Evolutionary conservation across 108 stramenopile genomes (phyloP).

Genomic region (Skeletonema tropicum): DNA sequence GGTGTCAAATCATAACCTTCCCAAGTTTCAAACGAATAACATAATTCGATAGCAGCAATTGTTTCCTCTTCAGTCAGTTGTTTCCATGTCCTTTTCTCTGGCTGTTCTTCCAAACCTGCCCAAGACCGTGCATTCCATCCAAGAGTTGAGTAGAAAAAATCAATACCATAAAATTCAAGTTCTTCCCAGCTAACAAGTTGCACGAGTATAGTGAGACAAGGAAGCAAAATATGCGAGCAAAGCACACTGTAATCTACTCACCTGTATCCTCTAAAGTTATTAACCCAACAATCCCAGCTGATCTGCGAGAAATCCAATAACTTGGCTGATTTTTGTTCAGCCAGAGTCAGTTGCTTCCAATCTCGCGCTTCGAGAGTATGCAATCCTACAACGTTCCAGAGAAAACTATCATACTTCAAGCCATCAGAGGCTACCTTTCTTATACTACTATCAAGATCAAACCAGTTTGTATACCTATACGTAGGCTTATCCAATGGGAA

Average conservation of each 20-base stretch:
- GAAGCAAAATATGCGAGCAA: background rate
- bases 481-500: background rate
- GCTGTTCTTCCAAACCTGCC: background rate
- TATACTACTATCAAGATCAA: background rate
- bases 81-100: background rate
- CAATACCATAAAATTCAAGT: constrained; percentile 3
- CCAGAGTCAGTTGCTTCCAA: constrained; percentile 13
- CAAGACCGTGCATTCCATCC: constrained; percentile 7
- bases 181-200: background rate
- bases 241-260: background rate
- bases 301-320: constrained; percentile 27
- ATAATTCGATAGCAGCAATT: constrained; percentile 15
- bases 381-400: constrained; percentile 51
- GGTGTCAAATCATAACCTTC: constrained; percentile 6
- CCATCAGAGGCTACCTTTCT: background rate
- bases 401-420: constrained; percentile 27
- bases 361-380: constrained; percentile 17
- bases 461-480: background rate
- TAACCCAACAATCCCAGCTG: constrained; percentile 50
- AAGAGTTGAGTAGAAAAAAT: background rate
- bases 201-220: background rate
- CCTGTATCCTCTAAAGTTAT: background rate
- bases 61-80: background rate
- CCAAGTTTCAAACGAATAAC: constrained; percentile 25
- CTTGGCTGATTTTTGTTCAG: constrained; percentile 11